phyloP scores from a whole-genome alignment of 257 asterid species.

The Lithospermum erythrorhizon region DNA sequence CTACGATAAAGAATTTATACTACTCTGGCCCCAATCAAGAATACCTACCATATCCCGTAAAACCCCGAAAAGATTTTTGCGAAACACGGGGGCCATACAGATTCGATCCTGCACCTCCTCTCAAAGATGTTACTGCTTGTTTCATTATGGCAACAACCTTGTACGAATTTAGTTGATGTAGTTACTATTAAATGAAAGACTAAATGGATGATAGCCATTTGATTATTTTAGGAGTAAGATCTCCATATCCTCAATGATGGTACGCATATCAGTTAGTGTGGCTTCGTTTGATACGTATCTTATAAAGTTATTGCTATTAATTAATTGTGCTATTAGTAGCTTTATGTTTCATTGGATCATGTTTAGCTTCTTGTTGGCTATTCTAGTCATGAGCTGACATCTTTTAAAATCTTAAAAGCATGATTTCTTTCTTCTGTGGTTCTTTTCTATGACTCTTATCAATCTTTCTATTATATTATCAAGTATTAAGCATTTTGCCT shows the following conservation, averaged over 20 bases:
- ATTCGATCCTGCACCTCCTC: too few species aligned
- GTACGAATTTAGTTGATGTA: neutral
- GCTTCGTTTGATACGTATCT: neutral
- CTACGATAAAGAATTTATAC: too few species aligned
- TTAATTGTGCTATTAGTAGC: neutral
- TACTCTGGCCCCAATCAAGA: too few species aligned
- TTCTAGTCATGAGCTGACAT: neutral
- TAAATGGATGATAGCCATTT: neutral
- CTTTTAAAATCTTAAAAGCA: neutral
- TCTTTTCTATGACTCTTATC: too few species aligned
- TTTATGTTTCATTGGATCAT: neutral
- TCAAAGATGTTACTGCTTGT: too few species aligned
- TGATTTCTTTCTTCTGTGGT: too few species aligned
- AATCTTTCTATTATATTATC: too few species aligned
- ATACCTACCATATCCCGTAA: too few species aligned
- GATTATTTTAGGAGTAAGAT: constrained; percentile 2
- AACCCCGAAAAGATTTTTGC: too few species aligned
- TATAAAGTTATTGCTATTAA: neutral
- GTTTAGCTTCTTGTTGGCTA: neutral
- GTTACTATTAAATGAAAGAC: neutral
- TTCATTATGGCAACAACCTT: too few species aligned
- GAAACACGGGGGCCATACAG: too few species aligned
- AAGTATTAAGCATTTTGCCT: too few species aligned
- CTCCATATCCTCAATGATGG: constrained; percentile 3
- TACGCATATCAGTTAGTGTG: constrained; percentile 2